phyloP scores from a whole-genome alignment of 169 alveolate genomes.

The Plasmodium inui region DNA sequence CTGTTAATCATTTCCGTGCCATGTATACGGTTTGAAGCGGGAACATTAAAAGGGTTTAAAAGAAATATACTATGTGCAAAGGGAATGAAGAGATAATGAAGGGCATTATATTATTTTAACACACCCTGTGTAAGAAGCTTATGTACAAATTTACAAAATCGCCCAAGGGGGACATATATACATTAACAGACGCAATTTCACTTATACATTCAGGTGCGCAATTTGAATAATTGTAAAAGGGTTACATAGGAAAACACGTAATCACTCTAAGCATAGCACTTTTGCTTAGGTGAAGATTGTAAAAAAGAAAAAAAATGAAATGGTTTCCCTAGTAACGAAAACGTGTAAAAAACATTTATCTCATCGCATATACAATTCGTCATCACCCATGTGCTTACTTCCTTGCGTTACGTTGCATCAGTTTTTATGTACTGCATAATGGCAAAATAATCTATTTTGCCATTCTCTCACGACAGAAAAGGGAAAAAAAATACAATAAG shows the following conservation, averaged over 20 bases:
- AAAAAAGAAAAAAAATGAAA: not conserved
- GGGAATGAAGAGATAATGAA: not conserved
- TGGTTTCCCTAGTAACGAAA: not conserved
- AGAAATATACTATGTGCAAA: not conserved
- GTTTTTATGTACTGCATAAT: not conserved
- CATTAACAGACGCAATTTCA: conserved; percentile 1
- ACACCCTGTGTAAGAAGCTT: not conserved
- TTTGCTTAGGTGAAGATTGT: not conserved
- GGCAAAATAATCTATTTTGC: not conserved
- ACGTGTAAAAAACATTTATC: not conserved
- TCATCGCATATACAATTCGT: not conserved
- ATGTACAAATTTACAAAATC: not conserved
- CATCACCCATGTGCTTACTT: not conserved
- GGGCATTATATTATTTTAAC: not conserved
- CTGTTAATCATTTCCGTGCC: not conserved
- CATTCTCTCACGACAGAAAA: not conserved
- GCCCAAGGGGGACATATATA: not conserved
- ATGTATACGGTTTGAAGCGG: not conserved
- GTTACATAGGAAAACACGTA: not conserved
- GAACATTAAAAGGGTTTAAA: not conserved
- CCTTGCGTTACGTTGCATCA: not conserved
- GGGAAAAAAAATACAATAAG: not conserved
- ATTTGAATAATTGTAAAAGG: not conserved
- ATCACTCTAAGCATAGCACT: not conserved
- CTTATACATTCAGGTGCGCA: not conserved